Conservation (phyloP, 1,284 basidiomycete genomes). For the Binderoboletus segoi region DNA sequence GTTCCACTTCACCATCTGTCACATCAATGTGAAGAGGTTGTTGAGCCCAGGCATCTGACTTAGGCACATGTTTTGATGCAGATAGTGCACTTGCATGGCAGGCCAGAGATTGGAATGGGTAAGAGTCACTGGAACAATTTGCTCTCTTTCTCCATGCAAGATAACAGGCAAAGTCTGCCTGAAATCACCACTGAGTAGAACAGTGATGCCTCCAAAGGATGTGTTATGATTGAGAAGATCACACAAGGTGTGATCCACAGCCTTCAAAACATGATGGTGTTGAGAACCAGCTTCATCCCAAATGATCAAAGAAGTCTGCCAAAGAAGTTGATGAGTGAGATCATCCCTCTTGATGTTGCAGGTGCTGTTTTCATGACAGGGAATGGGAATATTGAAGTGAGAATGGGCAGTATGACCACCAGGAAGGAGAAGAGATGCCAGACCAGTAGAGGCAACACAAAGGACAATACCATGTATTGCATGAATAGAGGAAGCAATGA, state of each 20-base stretch:
- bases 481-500: too few relatives aligned
- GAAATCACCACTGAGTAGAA: constrained; percentile 45
- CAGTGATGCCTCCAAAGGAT: constrained; percentile 43
- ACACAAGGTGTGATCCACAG: constrained; percentile 34
- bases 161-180: constrained; percentile 38
- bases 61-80: constrained; percentile 41
- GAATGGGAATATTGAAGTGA: constrained; percentile 17
- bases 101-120: constrained; percentile 41
- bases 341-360: constrained; percentile 34
- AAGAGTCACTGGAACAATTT: constrained; percentile 40
- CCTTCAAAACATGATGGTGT: constrained; percentile 35
- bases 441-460: constrained; percentile 8
- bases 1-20: constrained; percentile 21
- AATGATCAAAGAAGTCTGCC: too few relatives aligned
- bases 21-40: constrained; percentile 46
- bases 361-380: constrained; percentile 31
- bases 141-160: constrained; percentile 32
- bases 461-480: too few relatives aligned
- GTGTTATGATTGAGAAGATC: constrained; percentile 29
- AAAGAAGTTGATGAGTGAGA: constrained; percentile 12
- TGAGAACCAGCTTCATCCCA: constrained; percentile 45
- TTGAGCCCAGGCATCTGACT: constrained; percentile 36
- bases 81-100: constrained; percentile 29
- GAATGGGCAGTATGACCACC: constrained; percentile 16
- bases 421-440: constrained; percentile 14